Base-by-base conservation (phyloP, 371 early-diverging fungal species). In the Syncephalis fuscata region DNA sequence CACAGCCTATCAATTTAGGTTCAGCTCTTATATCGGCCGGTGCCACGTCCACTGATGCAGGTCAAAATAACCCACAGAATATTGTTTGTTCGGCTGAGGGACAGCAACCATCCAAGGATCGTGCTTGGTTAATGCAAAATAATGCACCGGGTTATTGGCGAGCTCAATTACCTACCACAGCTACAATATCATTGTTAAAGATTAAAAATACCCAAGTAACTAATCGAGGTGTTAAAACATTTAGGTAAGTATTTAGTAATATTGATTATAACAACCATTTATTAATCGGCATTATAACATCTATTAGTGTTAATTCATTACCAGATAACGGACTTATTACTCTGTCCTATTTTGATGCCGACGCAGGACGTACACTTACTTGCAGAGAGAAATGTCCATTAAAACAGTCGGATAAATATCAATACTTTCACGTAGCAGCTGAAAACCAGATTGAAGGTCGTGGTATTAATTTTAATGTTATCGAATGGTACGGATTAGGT, bases 401-500 rank as follows among this genome's bases (percentile, higher is more conserved):
- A 16, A 39, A 15, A 26, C 44, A 32, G 9, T 45, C 36, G 23
- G n/a, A 17, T 4, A 20, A 38, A 20, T 49, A 25, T 40, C 54
- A 54, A 45, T 32, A 32, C 10, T 54, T 50, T 43, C 21, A 45
- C 10, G 20, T 54, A n/a, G 41, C 46, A 22, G 22, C 19, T 14
- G 32, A 32, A 11, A 32, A 32, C 11, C 32, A 32, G 11, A 32
- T 32, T 7, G 20, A 22, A 14, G 22, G 44, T 41, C 61, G 55
- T 17, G 81, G 76, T n/a, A 55, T 77, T 19, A 71, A 67, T 22
- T 64, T 86, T 42, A 68, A 76, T 42, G 62, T 86, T 36, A 54
- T 61, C 10, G 74, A 76, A 8, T 86, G 76, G 79, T 81, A 83
- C 46, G 86, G 86, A 4, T 51, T 49, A 5, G 77, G 86, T 25